phyloP scores from a whole-genome alignment of 805 yeast species.

The Kluyveromyces starmeri region DNA sequence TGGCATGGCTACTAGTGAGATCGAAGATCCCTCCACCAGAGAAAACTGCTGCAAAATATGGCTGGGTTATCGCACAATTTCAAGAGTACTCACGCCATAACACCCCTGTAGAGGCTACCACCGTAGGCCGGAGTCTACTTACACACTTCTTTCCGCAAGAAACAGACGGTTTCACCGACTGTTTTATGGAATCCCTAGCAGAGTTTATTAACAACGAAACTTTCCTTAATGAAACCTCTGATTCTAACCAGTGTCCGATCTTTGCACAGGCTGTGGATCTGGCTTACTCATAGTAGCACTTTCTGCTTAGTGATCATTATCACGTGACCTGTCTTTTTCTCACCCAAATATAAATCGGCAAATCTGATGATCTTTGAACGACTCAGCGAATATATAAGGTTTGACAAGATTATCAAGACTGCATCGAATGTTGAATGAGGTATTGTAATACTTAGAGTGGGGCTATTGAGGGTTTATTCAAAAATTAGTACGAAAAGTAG shows the following conservation, averaged over 20 bases:
- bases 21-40: constrained; percentile 7
- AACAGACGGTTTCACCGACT: not conserved
- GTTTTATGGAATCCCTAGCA: not conserved
- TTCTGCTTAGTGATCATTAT: too few relatives aligned
- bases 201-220: not conserved
- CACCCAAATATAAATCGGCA: too few relatives aligned
- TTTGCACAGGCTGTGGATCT: not conserved
- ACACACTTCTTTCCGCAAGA: constrained; percentile 6
- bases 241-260: not conserved
- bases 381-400: too few relatives aligned
- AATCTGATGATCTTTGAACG: too few relatives aligned
- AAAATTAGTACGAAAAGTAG: too few relatives aligned
- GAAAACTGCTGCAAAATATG: constrained; percentile 8
- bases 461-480: too few relatives aligned
- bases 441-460: too few relatives aligned
- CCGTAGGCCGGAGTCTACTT: constrained; percentile 1
- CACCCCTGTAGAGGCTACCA: not conserved
- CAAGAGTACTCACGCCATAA: not conserved
- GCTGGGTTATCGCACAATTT: constrained; percentile 12
- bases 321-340: too few relatives aligned
- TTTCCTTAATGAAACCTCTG: not conserved
- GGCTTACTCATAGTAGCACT: not conserved
- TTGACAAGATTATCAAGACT: too few relatives aligned
- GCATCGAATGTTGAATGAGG: too few relatives aligned
- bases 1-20: constrained; percentile 23